Evolutionary conservation across 2,329 filamentous ascomycete species (phyloP).

Genomic region (Arthrobotrys conoides): DNA sequence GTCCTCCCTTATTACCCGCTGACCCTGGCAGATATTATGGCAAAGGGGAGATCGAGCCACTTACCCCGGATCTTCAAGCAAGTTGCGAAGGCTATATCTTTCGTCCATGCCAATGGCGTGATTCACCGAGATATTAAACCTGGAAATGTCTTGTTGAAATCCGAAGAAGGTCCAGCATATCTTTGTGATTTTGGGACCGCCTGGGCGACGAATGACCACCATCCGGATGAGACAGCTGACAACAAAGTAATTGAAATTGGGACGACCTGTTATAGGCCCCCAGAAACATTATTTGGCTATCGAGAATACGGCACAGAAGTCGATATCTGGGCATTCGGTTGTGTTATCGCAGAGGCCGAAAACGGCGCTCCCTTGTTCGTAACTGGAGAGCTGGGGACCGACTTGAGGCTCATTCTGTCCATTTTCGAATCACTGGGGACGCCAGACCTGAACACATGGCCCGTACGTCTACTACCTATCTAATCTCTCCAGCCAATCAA

Average conservation of each 20-base stretch:
- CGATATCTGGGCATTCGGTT: conserved; percentile 91
- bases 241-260: conserved; percentile 92
- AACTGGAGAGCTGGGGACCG: conserved; percentile 89
- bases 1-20: conserved; percentile 87
- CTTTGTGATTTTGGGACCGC: conserved; percentile 94
- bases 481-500: neutral
- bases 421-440: conserved; percentile 94
- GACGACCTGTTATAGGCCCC: conserved; percentile 89
- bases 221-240: conserved; percentile 74
- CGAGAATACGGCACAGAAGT: conserved; percentile 78
- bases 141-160: conserved; percentile 83
- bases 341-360: conserved; percentile 81
- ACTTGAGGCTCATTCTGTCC: conserved; percentile 89
- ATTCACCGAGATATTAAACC: conserved; percentile 96
- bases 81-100: conserved; percentile 69
- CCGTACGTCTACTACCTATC: conserved; percentile 73
- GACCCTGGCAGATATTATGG: conserved; percentile 79
- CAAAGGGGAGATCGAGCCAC: conserved; percentile 64
- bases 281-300: conserved; percentile 90
- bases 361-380: conserved; percentile 80
- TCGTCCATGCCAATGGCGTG: conserved; percentile 81
- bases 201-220: conserved; percentile 77
- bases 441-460: conserved; percentile 84
- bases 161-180: conserved; percentile 78
- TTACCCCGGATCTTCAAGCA: conserved; percentile 60